phyloP scores from a whole-genome alignment of 2,329 filamentous ascomycete genomes.

The Colletotrichum sp. region DNA sequence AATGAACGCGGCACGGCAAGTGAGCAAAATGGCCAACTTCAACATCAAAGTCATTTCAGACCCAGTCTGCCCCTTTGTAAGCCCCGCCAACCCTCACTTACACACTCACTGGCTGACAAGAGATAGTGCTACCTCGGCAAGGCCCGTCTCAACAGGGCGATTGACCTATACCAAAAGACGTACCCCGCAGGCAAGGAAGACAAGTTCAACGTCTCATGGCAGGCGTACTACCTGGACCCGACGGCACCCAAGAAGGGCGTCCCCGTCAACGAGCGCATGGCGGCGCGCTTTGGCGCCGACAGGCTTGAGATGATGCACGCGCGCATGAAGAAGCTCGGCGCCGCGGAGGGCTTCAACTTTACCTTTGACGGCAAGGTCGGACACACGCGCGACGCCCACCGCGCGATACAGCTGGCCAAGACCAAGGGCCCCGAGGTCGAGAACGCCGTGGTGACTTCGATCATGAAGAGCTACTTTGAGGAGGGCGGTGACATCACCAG shows the following conservation, averaged over 20 bases:
- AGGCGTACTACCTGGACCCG: constrained; percentile 82
- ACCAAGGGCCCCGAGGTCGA: constrained; percentile 53
- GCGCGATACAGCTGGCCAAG: constrained; percentile 73
- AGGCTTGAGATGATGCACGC: constrained; percentile 60
- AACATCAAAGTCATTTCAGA: constrained; percentile 81
- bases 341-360: constrained; percentile 73
- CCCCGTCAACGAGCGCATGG: constrained; percentile 56
- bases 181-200: constrained; percentile 64
- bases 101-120: constrained; percentile 24
- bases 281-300: constrained; percentile 68
- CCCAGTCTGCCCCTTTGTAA: constrained; percentile 72
- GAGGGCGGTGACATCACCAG: constrained; percentile 67
- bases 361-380: constrained; percentile 73
- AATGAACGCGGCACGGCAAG: constrained; percentile 15
- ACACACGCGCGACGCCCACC: constrained; percentile 80
- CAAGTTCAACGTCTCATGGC: constrained; percentile 76
- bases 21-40: constrained; percentile 69
- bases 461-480: constrained; percentile 73
- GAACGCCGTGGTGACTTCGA: constrained; percentile 62
- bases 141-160: constrained; percentile 74
- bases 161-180: constrained; percentile 65
- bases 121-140: constrained; percentile 78
- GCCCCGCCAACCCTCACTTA: constrained; percentile 13
- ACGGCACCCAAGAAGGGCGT: constrained; percentile 52
- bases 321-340: constrained; percentile 62